Evolutionary conservation across 169 alveolate species (phyloP), one percentile per base, ranked within the genome.

Genomic region (Babesia sp.): DNA sequence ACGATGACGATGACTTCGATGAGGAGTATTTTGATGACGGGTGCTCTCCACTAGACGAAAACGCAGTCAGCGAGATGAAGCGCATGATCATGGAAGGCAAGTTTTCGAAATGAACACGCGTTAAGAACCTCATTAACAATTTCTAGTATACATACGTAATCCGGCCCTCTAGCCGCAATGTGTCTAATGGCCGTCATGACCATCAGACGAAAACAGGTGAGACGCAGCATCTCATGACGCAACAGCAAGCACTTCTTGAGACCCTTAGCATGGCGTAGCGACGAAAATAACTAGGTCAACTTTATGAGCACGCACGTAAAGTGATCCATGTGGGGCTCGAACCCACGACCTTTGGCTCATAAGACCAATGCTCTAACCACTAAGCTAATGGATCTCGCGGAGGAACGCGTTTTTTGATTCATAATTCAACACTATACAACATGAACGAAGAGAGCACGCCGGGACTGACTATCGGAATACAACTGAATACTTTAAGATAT

Each of bases 301-400:
- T n/a, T n/a, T n/a, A n/a, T 48, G 20, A 6, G 28, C 57, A 24
- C 67, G 41, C 0, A 12, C 61, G 77, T 37, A 58, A 66, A 81
- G 56, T 90, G 94, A 90, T 90, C 94, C 94, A 90, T 90, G 92
- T 82, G 94, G 94, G 94, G 86, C 78, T 90, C 94, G 94, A 90
- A 90, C 94, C 94, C 94, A 90, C 94, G 91, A 90, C 94, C 69
- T 90, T 90, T 87, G 94, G 94, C 85, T 72, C 94, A 90, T 90
- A 90, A 90, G 94, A 90, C 94, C 94, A 87, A 90, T 89, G 94
- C 94, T 90, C 94, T 90, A 90, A 90, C 94, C 94, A 90, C 91
- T 90, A 92, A 90, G 94, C 94, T 90, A 90, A 90, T 90, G 94
- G 94, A 90, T 90, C 94, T 63, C 41, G 73, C 37, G 44, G 18